Base-by-base conservation (phyloP, 495 filamentous ascomycete genomes). In the Pyrenula massariospora region DNA sequence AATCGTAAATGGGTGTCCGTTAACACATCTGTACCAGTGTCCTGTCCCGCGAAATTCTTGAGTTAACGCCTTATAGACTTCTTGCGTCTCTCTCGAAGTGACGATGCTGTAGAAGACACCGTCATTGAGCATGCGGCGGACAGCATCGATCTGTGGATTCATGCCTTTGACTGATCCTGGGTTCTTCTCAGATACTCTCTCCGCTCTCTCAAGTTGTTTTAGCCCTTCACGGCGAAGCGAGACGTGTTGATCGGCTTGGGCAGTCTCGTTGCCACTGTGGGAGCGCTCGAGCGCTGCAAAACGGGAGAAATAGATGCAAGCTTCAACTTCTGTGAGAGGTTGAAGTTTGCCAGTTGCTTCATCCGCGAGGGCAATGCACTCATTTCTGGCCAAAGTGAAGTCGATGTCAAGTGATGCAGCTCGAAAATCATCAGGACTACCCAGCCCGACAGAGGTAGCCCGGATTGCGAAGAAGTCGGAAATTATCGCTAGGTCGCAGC, bases 1-100 rank as follows among this genome's bases (percentile, higher is more conserved):
- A 15, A 88, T 63, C 0, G 83, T 81, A 60, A 88, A 88, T n/a
- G 84, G 82, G 63, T 87, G 80, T 2, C 76, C 76, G 66, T 86
- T 86, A 49, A 50, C 65, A 57, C 82, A 87, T 3, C 69, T 71
- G 67, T 87, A 87, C 84, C 82, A 86, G 65, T 85, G 81, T 0
- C 83, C 81, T 11, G 75, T 81, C 2, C 76, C 72, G 3, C 25
- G 55, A 48, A 81, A 80, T 57, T 73, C 73, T 2, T 25, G 24
- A 20, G 68, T 55, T 77, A 82, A 82, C 10, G 78, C 80, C 2
- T 57, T 19, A 23, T 77, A 76, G n/a, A 82, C 65, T 50, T 67
- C 64, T 11, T 61, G 61, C 47, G 66, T 68, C 59, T 77, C 73
- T 25, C 68, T 65, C 48, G 67, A 70, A 24, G 63, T 75, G 49